phyloP scores from a whole-genome alignment of 768 basidiomycete species.

The Myochromella boudieri region DNA sequence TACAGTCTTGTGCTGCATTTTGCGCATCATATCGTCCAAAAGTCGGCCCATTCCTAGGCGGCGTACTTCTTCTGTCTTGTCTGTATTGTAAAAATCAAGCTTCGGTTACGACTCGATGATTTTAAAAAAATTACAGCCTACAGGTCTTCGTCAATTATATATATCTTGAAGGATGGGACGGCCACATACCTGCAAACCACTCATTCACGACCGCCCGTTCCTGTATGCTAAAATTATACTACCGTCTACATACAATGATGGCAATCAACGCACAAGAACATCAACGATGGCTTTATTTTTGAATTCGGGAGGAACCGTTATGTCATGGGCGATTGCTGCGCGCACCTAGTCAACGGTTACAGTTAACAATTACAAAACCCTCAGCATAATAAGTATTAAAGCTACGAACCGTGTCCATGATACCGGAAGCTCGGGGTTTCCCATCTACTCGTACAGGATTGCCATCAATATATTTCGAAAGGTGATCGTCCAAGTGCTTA shows the following conservation, averaged over 20 bases:
- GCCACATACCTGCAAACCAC: constrained; percentile 65
- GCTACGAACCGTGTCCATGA: constrained; percentile 63
- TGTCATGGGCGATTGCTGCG: constrained; percentile 68
- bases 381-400: background rate
- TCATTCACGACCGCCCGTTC: constrained; percentile 75
- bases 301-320: constrained; percentile 72
- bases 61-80: constrained; percentile 73
- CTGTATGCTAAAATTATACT: constrained; percentile 27
- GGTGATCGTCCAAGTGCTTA: constrained; percentile 55
- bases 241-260: background rate
- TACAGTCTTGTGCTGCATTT: constrained; percentile 60
- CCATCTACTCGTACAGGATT: constrained; percentile 74
- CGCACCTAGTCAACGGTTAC: constrained; percentile 43
- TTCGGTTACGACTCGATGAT: constrained; percentile 44
- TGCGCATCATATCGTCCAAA: constrained; percentile 59
- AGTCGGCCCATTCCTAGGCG: constrained; percentile 77
- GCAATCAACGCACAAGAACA: constrained; percentile 45
- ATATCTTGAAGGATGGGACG: background rate
- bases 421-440: constrained; percentile 70
- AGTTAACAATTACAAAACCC: background rate
- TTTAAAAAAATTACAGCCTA: no score
- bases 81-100: constrained; percentile 30
- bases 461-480: constrained; percentile 71
- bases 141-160: no score
- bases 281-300: constrained; percentile 59